Evolutionary conservation across 495 filamentous ascomycete species (phyloP), one percentile per base, ranked within the genome.

Genomic region (Tricharina praecox): DNA sequence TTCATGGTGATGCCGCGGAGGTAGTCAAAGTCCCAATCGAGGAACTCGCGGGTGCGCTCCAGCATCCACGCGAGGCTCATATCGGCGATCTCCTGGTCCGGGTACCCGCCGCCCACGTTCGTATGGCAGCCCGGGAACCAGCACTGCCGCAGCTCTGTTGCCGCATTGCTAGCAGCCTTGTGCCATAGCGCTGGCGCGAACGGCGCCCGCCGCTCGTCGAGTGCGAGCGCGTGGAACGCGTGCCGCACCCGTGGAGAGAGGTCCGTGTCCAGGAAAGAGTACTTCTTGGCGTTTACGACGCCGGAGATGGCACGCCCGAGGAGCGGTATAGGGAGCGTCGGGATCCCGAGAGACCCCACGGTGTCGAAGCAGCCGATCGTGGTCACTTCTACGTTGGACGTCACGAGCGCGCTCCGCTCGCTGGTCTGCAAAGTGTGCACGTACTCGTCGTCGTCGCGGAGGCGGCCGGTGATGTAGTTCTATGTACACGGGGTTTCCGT

Each of bases 101-200:
- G 61, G 30, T 72, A 67, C 23, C 75, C 76, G 7, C 79, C 75
- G 1, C 79, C 79, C 10, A 81, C 62, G 52, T 81, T 81, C 7
- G 64, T 69, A 58, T 84, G 79, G n/a, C 69, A 68, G 24, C 78
- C 77, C 0, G 76, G 75, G 53, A 85, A 82, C 79, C 79, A 84
- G 41, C 77, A 74, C 58, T 85, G 79, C 24, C 73, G 69, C n/a
- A 83, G 66, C 42, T 71, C 64, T 38, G 68, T 72, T 7, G 25
- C 39, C 8, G 53, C 50, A 21, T 52, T 53, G 16, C 25, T 19
- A 20, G 28, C 32, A 1, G 25, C 26, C 37, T 49, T 51, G 34
- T 41, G 37, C 79, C 76, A 83, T 0, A 85, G 53, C 3, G 77
- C 71, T 9, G 80, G 80, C 3, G 71, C 66, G 49, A 82, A 85